phyloP scores from a whole-genome alignment of 441 rosid genomes.

The Bruguiera hainesii region DNA sequence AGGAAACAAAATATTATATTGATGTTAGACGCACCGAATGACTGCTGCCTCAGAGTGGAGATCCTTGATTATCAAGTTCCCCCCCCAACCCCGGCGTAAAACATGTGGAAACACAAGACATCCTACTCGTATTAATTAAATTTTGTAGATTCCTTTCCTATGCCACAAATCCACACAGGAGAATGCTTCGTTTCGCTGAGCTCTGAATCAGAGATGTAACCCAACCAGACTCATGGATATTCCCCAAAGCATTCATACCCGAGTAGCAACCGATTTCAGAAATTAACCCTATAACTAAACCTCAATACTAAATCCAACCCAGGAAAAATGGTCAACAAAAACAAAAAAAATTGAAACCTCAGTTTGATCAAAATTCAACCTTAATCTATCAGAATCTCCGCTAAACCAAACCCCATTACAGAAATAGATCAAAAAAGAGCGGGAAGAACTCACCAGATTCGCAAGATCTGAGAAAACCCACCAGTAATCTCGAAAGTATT shows the following conservation, averaged over 20 bases:
- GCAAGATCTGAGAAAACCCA: not conserved
- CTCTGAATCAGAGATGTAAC: slow-evolving; percentile 12
- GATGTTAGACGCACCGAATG: not conserved
- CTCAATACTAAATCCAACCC: not conserved
- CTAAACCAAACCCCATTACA: not conserved
- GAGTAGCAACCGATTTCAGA: slow-evolving; percentile 28
- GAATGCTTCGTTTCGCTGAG: slow-evolving; percentile 8
- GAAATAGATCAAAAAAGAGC: not conserved
- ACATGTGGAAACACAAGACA: not conserved
- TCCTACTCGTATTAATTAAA: slow-evolving; percentile 4
- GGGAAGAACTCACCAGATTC: not conserved
- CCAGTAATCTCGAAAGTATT: not conserved
- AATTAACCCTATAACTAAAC: not conserved
- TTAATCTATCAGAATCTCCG: not conserved
- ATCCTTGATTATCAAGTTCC: not conserved
- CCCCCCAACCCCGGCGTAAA: not conserved
- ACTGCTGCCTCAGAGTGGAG: not conserved
- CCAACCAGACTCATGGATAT: slow-evolving; percentile 11
- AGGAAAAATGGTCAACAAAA: not conserved
- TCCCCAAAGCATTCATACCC: slow-evolving; percentile 14
- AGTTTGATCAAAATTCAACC: not conserved
- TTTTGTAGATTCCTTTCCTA: slow-evolving; percentile 3
- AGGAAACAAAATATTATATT: slow-evolving; percentile 8
- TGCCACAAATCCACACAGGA: not conserved
- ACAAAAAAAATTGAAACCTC: no score